Percentiles rank a stretch among this genome's conserved stretches.
phyloP scores from a whole-genome alignment of 106 monocot genomes.

The Acanthochlamys bracteata region DNA sequence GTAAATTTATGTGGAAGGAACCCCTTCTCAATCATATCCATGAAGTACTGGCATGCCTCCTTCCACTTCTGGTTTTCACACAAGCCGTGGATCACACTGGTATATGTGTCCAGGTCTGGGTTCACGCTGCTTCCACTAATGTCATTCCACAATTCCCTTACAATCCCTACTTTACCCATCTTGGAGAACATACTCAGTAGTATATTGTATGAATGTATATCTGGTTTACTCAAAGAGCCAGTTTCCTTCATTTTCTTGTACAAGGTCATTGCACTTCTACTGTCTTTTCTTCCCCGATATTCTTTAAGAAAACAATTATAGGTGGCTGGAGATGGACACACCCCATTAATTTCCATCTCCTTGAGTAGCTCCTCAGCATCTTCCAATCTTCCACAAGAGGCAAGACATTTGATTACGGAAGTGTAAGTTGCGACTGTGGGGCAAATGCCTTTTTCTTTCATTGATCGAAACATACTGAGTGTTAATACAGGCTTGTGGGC shows the following conservation, averaged over 20 bases:
- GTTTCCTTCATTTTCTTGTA: slow-evolving; percentile 72
- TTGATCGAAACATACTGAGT: slow-evolving; percentile 37
- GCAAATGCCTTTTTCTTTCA: slow-evolving; percentile 77
- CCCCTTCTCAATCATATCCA: slow-evolving; percentile 99
- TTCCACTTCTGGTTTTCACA: slow-evolving; percentile 75
- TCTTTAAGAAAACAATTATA: slow-evolving; percentile 97
- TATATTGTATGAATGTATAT: slow-evolving; percentile 79
- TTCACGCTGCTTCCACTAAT: slow-evolving; percentile 50
- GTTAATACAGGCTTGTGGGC: slow-evolving; percentile 83
- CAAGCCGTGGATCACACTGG: slow-evolving; percentile 69
- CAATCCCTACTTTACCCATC: slow-evolving; percentile 25
- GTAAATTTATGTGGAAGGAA: slow-evolving; percentile 89
- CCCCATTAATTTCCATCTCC: slow-evolving; percentile 57
- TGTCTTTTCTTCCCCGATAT: slow-evolving; percentile 82
- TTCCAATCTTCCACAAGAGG: slow-evolving; percentile 83
- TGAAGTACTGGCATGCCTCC: slow-evolving; percentile 76
- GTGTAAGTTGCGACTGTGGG: slow-evolving; percentile 89
- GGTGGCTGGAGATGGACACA: slow-evolving; percentile 61
- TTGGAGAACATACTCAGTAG: slow-evolving; percentile 63
- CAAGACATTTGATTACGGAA: slow-evolving; percentile 82
- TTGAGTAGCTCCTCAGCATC: slow-evolving; percentile 67
- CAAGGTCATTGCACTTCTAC: slow-evolving; percentile 35
- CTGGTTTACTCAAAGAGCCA: slow-evolving; percentile 25
- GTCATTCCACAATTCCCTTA: slow-evolving; percentile 75
- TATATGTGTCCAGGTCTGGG: slow-evolving; percentile 89